Base-by-base conservation (phyloP, 2,329 filamentous ascomycete species). In the Aspergillus fumigatiaffinis region DNA sequence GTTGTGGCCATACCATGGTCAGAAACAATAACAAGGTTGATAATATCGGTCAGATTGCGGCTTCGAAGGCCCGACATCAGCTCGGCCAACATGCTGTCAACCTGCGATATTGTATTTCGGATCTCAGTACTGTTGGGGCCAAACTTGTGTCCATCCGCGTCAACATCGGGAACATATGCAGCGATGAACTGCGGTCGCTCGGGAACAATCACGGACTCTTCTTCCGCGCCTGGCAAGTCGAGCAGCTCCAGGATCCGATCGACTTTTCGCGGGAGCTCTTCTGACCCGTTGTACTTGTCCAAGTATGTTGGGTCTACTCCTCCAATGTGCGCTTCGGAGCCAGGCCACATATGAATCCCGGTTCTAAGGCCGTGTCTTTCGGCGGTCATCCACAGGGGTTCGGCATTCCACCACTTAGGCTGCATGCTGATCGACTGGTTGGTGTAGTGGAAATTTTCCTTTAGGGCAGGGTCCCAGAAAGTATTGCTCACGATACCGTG, bases 1-100 rank as follows among this genome's bases (percentile, higher is more conserved):
- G 94, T 97, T 0, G 92, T 96, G 1, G 94, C 94, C 94, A 99
- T 99, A 52, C 94, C 94, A 71, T 99, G 94, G 71, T 99, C 94
- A 0, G 92, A 97, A 2, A 99, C 93, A n/a, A 99, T 83, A 35
- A 99, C 87, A 7, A 99, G 83, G 64, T 99, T 99, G 69, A 97
- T 91, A 59, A 99, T 89, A 21, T 88, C 72, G 0, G 92, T 96
- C 52, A 99, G 77, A 70, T 97, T 97, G 51, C 94, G 87, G 50
- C 83, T 77, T 60, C 92, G 84, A 0, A 99, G 80, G 0, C 92
- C 92, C 1, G 79, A 73, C 68, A 97, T 88, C 1, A 99, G 77
- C 23, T 83, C 73, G 28, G 86, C 88, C 26, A 99, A 79, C 91
- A 97, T 95, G 1, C 74, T 77, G 72, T 99, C 94, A 1, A 90